A percentile compares a stretch with the other conserved stretches of the same genome.
Conservation (phyloP, 2,329 filamentous ascomycete genomes). For the Grosmannia serpens region DNA sequence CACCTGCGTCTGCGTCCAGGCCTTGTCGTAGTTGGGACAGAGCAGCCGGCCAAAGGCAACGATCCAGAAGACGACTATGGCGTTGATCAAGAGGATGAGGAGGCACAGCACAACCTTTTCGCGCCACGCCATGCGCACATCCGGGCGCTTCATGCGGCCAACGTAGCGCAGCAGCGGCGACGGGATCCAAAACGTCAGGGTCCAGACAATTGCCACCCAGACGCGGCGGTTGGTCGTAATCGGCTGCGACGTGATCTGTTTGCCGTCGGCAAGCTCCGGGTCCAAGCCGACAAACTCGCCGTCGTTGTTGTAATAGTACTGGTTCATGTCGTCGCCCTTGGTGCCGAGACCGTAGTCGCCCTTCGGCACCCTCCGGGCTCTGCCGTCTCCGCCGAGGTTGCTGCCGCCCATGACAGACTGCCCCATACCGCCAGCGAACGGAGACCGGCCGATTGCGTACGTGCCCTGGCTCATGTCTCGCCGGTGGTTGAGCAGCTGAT, state of each 20-base stretch:
- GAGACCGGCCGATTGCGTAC: constrained; percentile 21
- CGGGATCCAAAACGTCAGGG: constrained; percentile 86
- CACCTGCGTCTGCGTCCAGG: constrained; percentile 65
- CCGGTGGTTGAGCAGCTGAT: constrained; percentile 59
- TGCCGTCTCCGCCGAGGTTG: constrained; percentile 20
- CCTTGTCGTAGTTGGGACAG: constrained; percentile 87
- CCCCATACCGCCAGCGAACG: constrained; percentile 35
- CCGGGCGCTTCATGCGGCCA: constrained; percentile 92
- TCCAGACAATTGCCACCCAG: constrained; percentile 80
- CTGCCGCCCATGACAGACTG: constrained; percentile 23
- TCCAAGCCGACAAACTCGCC: constrained; percentile 63
- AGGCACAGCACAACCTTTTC: constrained; percentile 81
- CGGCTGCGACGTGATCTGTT: constrained; percentile 60
- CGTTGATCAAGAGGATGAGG: constrained; percentile 75
- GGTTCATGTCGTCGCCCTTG: constrained; percentile 71
- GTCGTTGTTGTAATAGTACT: constrained; percentile 62
- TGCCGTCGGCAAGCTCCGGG: constrained; percentile 64
- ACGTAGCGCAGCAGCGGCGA: constrained; percentile 69
- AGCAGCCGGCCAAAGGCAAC: constrained; percentile 72
- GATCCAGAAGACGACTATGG: constrained; percentile 79
- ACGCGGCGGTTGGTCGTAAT: constrained; percentile 53
- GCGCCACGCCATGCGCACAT: constrained; percentile 94
- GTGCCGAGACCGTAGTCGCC: constrained; percentile 84
- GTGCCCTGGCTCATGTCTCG: constrained; percentile 45
- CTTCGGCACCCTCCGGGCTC: constrained; percentile 41